Evolutionary conservation across 2,329 filamentous ascomycete species (phyloP).

Genomic region (Curvularia sp.): DNA sequence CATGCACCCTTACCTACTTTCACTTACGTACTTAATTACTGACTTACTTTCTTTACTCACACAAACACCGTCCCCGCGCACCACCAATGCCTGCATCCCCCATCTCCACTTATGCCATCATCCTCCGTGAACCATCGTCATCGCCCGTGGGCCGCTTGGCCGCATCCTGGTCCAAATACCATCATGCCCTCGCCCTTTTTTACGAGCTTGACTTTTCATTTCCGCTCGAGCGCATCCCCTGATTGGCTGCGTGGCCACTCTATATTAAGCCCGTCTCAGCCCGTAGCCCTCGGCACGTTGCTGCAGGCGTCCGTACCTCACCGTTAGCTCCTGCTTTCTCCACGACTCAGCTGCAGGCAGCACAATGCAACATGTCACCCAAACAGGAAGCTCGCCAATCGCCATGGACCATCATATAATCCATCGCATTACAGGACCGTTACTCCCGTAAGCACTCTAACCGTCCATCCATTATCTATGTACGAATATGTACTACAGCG

Average conservation of each 20-base stretch:
- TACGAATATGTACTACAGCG: too few relatives aligned
- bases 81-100: neutral
- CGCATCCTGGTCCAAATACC: conserved; percentile 19
- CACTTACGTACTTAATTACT: too few relatives aligned
- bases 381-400: neutral
- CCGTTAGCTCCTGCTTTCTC: neutral
- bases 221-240: conserved; percentile 21
- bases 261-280: conserved; percentile 32
- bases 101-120: neutral
- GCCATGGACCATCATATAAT: neutral
- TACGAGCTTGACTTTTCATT: conserved; percentile 18
- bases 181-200: conserved; percentile 17
- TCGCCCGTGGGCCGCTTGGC: neutral
- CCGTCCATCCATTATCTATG: neutral
- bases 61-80: neutral
- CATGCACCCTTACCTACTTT: neutral
- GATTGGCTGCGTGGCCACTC: conserved; percentile 35
- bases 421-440: neutral
- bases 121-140: conserved; percentile 1
- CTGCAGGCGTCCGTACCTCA: conserved; percentile 14
- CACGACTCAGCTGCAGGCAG: neutral
- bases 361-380: neutral
- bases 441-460: neutral
- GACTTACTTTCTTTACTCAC: too few relatives aligned
- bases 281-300: conserved; percentile 30